Base-by-base conservation (phyloP, 768 basidiomycete genomes). In the Rhodosporidiobolus sp. region DNA sequence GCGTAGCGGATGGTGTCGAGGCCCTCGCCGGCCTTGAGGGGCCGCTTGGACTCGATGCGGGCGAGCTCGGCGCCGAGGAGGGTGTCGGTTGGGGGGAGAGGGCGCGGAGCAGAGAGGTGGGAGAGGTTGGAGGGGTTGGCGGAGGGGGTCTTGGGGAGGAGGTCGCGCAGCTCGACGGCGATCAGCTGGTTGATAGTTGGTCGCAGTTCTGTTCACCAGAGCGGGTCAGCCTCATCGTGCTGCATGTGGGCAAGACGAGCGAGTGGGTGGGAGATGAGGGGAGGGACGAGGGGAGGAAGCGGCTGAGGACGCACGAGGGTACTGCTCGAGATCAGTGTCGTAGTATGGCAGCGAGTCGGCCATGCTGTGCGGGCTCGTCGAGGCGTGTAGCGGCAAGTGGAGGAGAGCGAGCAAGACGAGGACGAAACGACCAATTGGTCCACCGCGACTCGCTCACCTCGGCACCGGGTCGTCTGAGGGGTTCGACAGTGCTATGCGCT, bases 1-100 rank as follows among this genome's bases (percentile, higher is more conserved):
- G 69, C 69, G 46, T 76, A 76, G 24, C 72, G 68, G 12, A 53
- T 63, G 48, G 72, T 73, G 63, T 76, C 72, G 65, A 76, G 72
- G 4, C 75, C 75, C 32, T 73, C 59, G 48, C 66, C 72, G 12
- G 57, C 24, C 22, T 60, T 53, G 26, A 60, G 45, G 1, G 69
- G 67, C 32, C 59, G 60, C 59, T 71, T 73, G 30, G 68, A 58
- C 30, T 73, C 59, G n/a, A 70, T 20, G 57, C 75, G 75, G 4
- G 72, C 52, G 45, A 76, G 69, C 24, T 76, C 75, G n/a, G 61
- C 14, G n/a, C 62, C 75, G 48, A 76, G 71, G 48, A 76, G 56
- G 7, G 65, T 49, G 54, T 57, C 28, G 0, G 74, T 6, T 12
- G 66, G 48, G 3, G 74, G 74, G 5, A 72, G 67, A 0, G 74